Evolutionary conservation across 768 basidiomycete species (phyloP), one percentile per base, ranked within the genome.

Genomic region (Pholiota microspora): DNA sequence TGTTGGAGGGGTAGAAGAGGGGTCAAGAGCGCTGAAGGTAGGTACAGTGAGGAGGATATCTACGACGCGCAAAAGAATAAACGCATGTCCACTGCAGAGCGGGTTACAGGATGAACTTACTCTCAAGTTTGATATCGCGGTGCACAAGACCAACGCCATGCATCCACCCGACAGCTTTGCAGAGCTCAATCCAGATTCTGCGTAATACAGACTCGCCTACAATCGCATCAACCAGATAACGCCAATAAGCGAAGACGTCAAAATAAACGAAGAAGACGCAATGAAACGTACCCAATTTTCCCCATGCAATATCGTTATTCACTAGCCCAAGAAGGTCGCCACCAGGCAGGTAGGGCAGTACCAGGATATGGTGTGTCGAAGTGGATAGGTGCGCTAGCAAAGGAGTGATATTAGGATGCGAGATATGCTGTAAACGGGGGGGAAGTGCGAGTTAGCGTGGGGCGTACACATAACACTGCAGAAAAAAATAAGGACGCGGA

Each of bases 51-150:
- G 76, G 45, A 94, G 79, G 62, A 93, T 88, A 65, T 92, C 89
- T 92, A 65, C 21, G 28, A 27, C 8, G 35, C 35, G n/a, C 18
- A 4, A n/a, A n/a, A n/a, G n/a, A n/a, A n/a, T n/a, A n/a, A n/a
- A n/a, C n/a, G n/a, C n/a, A n/a, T n/a, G n/a, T n/a, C n/a, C n/a
- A n/a, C n/a, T n/a, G n/a, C n/a, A n/a, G n/a, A n/a, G n/a, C n/a
- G n/a, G n/a, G 12, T 31, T 31, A 31, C 16, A 53, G 24, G 29
- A 51, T n/a, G 6, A 4, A 72, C 82, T 45, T 54, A 85, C 85
- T 86, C 68, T 88, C 86, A n/a, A 88, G 83, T 72, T 96, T 96
- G 72, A 96, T 85, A 70, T 95, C 94, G 3, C 94, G 80, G 69
- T 96, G 94, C 1, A 96, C 92, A 35, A 94, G 77, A 1, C 85